A percentile compares a stretch with the other conserved stretches of the same genome.
These are phyloP conservation scores for Chondrostereum purpureum DNA, from an alignment of 1,284 basidiomycete genomes.

Conservation along the genomic window DNA sequence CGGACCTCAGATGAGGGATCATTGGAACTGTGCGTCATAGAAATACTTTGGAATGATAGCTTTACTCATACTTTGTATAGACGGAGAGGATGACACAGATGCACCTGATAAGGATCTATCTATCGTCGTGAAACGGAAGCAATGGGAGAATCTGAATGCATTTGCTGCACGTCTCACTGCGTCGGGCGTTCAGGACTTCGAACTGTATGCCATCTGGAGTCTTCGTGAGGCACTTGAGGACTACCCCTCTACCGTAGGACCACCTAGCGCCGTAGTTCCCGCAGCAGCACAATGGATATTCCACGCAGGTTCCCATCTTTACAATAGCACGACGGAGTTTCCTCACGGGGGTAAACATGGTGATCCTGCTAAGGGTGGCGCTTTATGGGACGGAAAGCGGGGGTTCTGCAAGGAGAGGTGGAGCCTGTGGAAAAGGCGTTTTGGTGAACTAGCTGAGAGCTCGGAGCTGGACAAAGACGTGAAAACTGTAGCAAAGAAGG, in stretches of 20 bases:
- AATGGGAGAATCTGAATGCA: constrained; percentile 12
- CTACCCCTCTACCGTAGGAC: neutral
- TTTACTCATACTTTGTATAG: too few relatives aligned
- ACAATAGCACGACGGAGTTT: neutral
- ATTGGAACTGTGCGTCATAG: constrained; percentile 12
- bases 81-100: neutral
- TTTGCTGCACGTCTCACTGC: constrained; percentile 10
- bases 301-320: constrained; percentile 6
- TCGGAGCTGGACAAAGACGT: constrained; percentile 6
- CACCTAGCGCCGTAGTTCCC: constrained; percentile 6
- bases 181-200: constrained; percentile 5
- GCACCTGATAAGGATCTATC: neutral
- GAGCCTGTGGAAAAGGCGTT: constrained; percentile 11
- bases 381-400: constrained; percentile 5
- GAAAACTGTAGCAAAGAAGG: neutral
- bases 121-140: neutral
- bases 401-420: constrained; percentile 12
- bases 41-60: too few relatives aligned
- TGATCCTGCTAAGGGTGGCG: constrained; percentile 7
- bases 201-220: constrained; percentile 13
- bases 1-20: constrained; percentile 9
- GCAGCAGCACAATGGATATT: constrained; percentile 14
- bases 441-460: constrained; percentile 3
- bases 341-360: neutral
- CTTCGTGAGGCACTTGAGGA: constrained; percentile 12